phyloP scores from a whole-genome alignment of 768 basidiomycete genomes.

The Mycena vulgaris region DNA sequence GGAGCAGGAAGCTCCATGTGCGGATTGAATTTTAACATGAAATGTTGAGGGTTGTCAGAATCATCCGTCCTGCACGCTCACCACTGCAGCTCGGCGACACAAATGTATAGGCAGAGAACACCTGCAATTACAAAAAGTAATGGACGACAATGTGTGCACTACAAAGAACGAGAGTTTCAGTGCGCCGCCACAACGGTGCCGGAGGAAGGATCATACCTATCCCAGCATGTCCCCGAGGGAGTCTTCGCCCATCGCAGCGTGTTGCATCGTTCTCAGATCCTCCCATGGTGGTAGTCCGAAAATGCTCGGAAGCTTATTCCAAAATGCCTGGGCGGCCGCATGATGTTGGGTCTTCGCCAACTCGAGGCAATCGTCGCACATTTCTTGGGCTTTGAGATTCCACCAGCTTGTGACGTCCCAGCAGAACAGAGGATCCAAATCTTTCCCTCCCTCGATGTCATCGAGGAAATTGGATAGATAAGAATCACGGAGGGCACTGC shows the following conservation, averaged over 20 bases:
- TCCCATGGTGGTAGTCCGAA: constrained; percentile 14
- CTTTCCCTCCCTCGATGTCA: neutral
- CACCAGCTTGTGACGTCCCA: neutral
- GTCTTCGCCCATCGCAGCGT: neutral
- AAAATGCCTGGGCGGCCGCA: neutral
- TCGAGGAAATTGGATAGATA: neutral
- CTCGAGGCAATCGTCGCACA: neutral
- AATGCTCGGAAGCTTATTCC: neutral
- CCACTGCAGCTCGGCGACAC: no score
- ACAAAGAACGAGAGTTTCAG: no score
- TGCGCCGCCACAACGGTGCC: no score
- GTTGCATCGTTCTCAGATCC: constrained; percentile 3
- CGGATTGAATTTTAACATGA: no score
- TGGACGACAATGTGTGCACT: no score
- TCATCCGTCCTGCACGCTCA: no score
- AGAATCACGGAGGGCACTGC: neutral
- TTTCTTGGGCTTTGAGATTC: neutral
- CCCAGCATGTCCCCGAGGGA: no score
- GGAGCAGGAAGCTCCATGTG: no score
- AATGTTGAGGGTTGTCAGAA: no score
- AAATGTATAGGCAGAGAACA: no score
- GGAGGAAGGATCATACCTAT: no score
- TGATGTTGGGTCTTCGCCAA: neutral
- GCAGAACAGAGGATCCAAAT: neutral
- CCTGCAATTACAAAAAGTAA: no score